phyloP scores from a whole-genome alignment of 1,139 yeast species.

The Sugiyamaella castrensis region DNA sequence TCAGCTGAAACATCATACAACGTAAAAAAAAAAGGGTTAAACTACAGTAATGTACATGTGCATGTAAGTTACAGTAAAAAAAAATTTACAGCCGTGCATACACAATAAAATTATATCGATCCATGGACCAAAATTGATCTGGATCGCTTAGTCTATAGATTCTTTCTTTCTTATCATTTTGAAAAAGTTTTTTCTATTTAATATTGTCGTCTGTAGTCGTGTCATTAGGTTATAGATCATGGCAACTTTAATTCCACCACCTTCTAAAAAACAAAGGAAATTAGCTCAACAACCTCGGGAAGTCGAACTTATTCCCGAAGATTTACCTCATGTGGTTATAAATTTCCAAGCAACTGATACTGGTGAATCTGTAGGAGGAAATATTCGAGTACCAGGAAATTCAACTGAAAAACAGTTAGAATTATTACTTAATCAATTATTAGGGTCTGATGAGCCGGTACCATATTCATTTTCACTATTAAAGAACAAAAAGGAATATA shows the following conservation, averaged over 20 bases:
- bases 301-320: constrained; percentile 69
- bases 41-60: no score
- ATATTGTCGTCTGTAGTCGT: no score
- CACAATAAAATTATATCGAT: no score
- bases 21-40: no score
- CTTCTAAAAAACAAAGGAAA: constrained; percentile 81
- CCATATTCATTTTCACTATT: constrained; percentile 81
- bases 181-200: no score
- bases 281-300: constrained; percentile 81
- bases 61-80: no score
- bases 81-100: constrained; percentile 11
- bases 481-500: constrained; percentile 43
- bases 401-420: constrained; percentile 85
- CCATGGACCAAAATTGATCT: no score
- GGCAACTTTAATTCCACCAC: constrained; percentile 96
- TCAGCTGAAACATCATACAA: no score
- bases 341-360: constrained; percentile 92
- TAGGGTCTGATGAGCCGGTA: constrained; percentile 58
- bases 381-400: constrained; percentile 87
- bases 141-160: no score
- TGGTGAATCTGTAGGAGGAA: constrained; percentile 84
- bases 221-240: no score
- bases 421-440: constrained; percentile 62
- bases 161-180: no score
- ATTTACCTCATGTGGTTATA: constrained; percentile 81